Conservation (phyloP, 2,329 filamentous ascomycete genomes). For the Teratosphaeria epicoccoides region DNA sequence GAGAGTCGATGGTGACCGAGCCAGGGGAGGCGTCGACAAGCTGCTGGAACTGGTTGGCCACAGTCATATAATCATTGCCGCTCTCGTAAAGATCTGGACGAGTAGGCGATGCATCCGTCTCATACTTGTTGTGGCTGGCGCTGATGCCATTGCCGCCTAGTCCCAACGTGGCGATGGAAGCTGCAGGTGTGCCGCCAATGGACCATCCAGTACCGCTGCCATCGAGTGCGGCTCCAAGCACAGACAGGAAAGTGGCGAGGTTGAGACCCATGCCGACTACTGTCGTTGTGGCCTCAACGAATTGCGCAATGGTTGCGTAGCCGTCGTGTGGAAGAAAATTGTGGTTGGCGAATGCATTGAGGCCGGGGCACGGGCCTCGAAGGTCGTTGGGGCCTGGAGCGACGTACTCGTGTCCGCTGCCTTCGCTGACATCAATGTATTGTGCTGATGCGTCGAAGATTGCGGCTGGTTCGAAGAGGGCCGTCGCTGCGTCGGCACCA, state of each 20-base stretch:
- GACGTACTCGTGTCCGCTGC: conserved; percentile 1
- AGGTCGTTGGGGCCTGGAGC: conserved; percentile 19
- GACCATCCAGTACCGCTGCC: conserved; percentile 20
- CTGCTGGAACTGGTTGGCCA: neutral
- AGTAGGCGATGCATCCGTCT: conserved; percentile 24
- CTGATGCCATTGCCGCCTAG: conserved; percentile 13
- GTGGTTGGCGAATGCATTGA: conserved; percentile 36
- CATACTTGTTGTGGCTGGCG: conserved; percentile 25
- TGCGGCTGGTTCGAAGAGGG: conserved; percentile 14
- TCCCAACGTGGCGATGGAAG: neutral
- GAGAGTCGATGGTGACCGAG: neutral
- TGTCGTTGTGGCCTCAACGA: too few relatives aligned
- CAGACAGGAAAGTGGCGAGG: conserved; percentile 22
- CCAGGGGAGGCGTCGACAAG: neutral
- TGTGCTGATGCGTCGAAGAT: conserved; percentile 23
- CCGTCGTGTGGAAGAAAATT: conserved; percentile 35
- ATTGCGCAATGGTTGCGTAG: conserved; percentile 28
- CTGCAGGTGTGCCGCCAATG: conserved; percentile 14
- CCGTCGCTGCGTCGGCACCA: conserved; percentile 12
- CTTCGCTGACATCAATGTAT: conserved; percentile 15
- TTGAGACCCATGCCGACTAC: conserved; percentile 8
- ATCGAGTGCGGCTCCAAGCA: conserved; percentile 24
- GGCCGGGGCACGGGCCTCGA: conserved; percentile 29
- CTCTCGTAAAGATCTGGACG: conserved; percentile 22
- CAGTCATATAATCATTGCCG: neutral